Evolutionary conservation across 2,329 filamentous ascomycete genomes (phyloP).

Genomic region (Fusarium caatingaense): DNA sequence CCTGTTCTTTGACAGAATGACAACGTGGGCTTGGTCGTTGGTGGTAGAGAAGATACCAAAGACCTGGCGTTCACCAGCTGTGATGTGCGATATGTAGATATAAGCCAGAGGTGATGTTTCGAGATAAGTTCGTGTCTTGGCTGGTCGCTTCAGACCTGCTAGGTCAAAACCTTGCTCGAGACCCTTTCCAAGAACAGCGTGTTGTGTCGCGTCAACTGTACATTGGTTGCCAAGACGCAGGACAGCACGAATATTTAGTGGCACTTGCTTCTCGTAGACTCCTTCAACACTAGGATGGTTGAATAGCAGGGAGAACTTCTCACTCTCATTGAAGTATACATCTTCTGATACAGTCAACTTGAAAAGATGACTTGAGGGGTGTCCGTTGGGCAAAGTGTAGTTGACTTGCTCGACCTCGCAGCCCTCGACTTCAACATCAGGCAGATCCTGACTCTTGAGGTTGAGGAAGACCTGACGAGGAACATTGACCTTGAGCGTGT

Average conservation of each 20-base stretch:
- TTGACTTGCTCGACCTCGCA: slow-evolving; percentile 94
- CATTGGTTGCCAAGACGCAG: slow-evolving; percentile 91
- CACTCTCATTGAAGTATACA: slow-evolving; percentile 83
- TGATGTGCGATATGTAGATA: slow-evolving; percentile 92
- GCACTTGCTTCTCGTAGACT: slow-evolving; percentile 94
- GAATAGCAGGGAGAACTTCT: slow-evolving; percentile 85
- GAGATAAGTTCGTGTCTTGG: slow-evolving; percentile 77
- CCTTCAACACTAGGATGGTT: slow-evolving; percentile 96
- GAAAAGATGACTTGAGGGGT: slow-evolving; percentile 93
- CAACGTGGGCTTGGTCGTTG: slow-evolving; percentile 81
- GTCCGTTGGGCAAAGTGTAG: slow-evolving; percentile 93
- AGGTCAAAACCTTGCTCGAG: slow-evolving; percentile 95
- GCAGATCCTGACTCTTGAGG: slow-evolving; percentile 85
- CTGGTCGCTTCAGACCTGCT: slow-evolving; percentile 74
- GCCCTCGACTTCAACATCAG: slow-evolving; percentile 85
- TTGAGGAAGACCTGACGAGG: slow-evolving; percentile 92
- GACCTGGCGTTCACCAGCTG: slow-evolving; percentile 88
- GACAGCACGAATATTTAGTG: slow-evolving; percentile 86
- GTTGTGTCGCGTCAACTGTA: slow-evolving; percentile 90
- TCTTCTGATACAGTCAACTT: slow-evolving; percentile 92
- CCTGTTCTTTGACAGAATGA: slow-evolving; percentile 85
- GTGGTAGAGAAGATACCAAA: slow-evolving; percentile 93
- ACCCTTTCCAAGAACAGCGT: slow-evolving; percentile 90
- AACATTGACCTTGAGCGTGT: slow-evolving; percentile 88
- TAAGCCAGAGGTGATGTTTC: slow-evolving; percentile 80